phyloP scores from a whole-genome alignment of 805 yeast genomes.

The Wickerhamiella galacta region DNA sequence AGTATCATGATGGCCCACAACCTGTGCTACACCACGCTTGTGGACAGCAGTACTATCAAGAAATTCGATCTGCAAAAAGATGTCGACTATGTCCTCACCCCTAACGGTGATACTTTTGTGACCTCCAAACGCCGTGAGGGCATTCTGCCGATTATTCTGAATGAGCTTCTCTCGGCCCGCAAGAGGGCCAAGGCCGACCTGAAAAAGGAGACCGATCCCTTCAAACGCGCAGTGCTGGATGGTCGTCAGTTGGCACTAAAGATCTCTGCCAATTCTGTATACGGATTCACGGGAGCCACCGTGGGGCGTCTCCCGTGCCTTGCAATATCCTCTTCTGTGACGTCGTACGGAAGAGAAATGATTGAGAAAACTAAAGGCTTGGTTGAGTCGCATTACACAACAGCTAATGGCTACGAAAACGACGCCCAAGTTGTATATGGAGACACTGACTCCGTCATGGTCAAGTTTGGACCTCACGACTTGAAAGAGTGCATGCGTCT shows the following conservation, averaged over 20 bases:
- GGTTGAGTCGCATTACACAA: conserved; percentile 64
- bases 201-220: conserved; percentile 87
- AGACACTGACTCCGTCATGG: conserved; percentile 99
- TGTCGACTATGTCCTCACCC: conserved; percentile 71
- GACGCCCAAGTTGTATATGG: conserved; percentile 92
- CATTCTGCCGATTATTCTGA: conserved; percentile 76
- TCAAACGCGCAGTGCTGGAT: conserved; percentile 79
- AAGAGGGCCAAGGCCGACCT: conserved; percentile 82
- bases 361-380: conserved; percentile 78
- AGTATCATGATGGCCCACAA: conserved; percentile 99
- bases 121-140: conserved; percentile 58
- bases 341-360: conserved; percentile 94
- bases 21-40: conserved; percentile 80
- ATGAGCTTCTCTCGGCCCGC: conserved; percentile 80
- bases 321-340: conserved; percentile 88
- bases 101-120: conserved; percentile 84
- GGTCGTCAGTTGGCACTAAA: conserved; percentile 95
- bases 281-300: conserved; percentile 98
- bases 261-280: conserved; percentile 94
- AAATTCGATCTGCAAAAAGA: conserved; percentile 45
- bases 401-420: conserved; percentile 65
- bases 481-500: conserved; percentile 70
- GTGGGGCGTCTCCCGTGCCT: conserved; percentile 93
- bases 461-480: conserved; percentile 76
- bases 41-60: conserved; percentile 52